A percentile compares a stretch with the other conserved stretches of the same genome.
These are phyloP conservation scores for Gnaphalium uliginosum DNA, from an alignment of 129 eudicot species.

Conservation along the genomic window DNA sequence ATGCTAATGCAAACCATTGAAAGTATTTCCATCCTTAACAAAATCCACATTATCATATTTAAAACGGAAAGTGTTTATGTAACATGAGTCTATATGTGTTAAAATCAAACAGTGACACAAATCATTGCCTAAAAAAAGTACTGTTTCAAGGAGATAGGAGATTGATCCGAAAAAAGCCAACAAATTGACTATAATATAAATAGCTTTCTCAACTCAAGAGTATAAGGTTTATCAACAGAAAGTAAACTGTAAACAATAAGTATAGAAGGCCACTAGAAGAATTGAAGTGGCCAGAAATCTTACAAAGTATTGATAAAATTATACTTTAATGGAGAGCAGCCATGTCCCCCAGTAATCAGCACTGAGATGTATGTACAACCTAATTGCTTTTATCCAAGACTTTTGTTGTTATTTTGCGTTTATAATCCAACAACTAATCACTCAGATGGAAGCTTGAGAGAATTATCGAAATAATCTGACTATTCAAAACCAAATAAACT, in stretches of 20 bases:
- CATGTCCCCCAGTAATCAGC: slow-evolving; percentile 55
- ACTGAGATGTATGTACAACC: slow-evolving; percentile 71
- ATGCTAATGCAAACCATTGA: slow-evolving; percentile 10
- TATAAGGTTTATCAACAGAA: slow-evolving; percentile 32
- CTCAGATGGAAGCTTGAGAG: background rate
- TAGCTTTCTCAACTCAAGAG: slow-evolving; percentile 29
- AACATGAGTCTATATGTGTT: background rate
- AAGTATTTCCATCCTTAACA: slow-evolving; percentile 11
- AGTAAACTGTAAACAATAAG: slow-evolving; percentile 36
- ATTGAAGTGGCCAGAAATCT: slow-evolving; percentile 44
- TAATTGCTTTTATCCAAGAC: slow-evolving; percentile 55
- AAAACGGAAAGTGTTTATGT: background rate
- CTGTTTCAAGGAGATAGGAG: background rate
- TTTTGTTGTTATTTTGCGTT: slow-evolving; percentile 36
- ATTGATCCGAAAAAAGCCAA: slow-evolving; percentile 10
- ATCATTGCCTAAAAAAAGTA: slow-evolving; percentile 2
- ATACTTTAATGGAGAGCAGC: slow-evolving; percentile 50
- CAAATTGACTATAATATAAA: slow-evolving; percentile 22
- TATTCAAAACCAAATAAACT: slow-evolving; percentile 33
- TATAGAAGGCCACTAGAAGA: slow-evolving; percentile 39
- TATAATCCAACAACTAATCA: slow-evolving; percentile 33
- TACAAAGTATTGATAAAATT: slow-evolving; percentile 44
- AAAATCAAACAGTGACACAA: slow-evolving; percentile 20
- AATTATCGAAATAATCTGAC: slow-evolving; percentile 19
- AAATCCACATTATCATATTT: background rate